phyloP scores from a whole-genome alignment of 768 basidiomycete species.

The Phallus indusiatus region DNA sequence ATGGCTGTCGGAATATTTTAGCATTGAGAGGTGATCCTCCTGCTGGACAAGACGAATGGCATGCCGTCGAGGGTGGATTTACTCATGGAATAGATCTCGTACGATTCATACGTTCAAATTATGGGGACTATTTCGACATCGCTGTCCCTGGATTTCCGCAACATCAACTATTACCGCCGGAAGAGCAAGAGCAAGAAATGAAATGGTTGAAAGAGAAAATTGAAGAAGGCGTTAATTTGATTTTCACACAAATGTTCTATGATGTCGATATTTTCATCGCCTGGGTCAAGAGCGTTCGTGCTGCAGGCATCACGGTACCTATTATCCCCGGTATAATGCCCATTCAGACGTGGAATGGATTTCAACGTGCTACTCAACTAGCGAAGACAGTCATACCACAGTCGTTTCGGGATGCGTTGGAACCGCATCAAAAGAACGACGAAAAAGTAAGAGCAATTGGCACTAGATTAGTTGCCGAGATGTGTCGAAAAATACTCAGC shows the following conservation, averaged over 20 bases:
- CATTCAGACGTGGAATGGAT: slow-evolving; percentile 95
- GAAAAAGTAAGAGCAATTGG: slow-evolving; percentile 89
- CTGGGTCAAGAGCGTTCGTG: slow-evolving; percentile 81
- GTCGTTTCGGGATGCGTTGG: slow-evolving; percentile 61
- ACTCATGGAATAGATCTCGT: slow-evolving; percentile 88
- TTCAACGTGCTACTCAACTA: slow-evolving; percentile 70
- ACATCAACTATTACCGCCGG: slow-evolving; percentile 59
- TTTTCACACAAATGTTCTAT: slow-evolving; percentile 99
- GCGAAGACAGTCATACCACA: slow-evolving; percentile 76
- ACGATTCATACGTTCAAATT: slow-evolving; percentile 68
- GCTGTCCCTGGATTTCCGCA: slow-evolving; percentile 93
- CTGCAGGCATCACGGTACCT: slow-evolving; percentile 78
- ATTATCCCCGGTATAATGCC: slow-evolving; percentile 93
- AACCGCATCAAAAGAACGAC: slow-evolving; percentile 85
- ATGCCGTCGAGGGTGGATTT: slow-evolving; percentile 86
- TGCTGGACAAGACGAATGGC: slow-evolving; percentile 82
- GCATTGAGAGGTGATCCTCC: slow-evolving; percentile 93
- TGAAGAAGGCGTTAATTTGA: slow-evolving; percentile 83
- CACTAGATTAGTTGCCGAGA: slow-evolving; percentile 88
- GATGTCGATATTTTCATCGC: slow-evolving; percentile 83
- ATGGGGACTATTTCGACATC: slow-evolving; percentile 93
- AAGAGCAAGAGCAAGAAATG: slow-evolving; percentile 72
- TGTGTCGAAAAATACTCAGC: slow-evolving; percentile 81
- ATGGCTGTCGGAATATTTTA: slow-evolving; percentile 87
- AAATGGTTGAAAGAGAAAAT: slow-evolving; percentile 83